Conservation (phyloP, 2,329 filamentous ascomycete species). For the Colletotrichum spinosum region DNA sequence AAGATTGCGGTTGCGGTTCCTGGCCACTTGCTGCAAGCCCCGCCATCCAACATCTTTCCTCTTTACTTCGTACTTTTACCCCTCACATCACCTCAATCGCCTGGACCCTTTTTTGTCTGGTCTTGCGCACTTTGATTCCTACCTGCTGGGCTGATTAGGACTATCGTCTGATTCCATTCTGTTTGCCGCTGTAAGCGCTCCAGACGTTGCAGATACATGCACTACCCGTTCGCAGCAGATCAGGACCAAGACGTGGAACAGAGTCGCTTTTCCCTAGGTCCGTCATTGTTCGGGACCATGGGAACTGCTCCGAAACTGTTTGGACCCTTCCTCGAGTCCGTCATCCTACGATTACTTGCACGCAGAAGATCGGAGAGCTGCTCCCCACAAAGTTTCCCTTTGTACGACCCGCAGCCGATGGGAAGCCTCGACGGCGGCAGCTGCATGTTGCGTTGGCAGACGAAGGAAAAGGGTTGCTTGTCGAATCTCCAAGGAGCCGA, state of each 20-base stretch:
- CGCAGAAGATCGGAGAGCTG: constrained; percentile 23
- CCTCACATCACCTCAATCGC: constrained; percentile 16
- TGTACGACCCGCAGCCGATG: constrained; percentile 34
- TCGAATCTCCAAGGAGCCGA: constrained; percentile 19
- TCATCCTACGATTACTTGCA: constrained; percentile 31
- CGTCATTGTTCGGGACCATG: too few relatives aligned
- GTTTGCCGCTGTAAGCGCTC: constrained; percentile 13
- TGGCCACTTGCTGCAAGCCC: constrained; percentile 27
- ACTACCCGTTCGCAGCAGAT: too few relatives aligned
- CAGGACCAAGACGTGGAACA: too few relatives aligned
- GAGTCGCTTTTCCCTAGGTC: too few relatives aligned
- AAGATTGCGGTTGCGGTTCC: not conserved
- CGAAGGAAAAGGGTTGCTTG: constrained; percentile 25
- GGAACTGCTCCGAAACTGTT: too few relatives aligned
- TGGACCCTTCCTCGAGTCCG: constrained; percentile 17
- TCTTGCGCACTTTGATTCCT: not conserved
- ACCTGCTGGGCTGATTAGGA: not conserved
- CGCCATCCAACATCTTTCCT: constrained; percentile 33
- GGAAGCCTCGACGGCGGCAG: constrained; percentile 27
- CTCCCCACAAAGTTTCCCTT: constrained; percentile 34
- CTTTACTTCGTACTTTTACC: constrained; percentile 34
- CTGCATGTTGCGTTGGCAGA: constrained; percentile 40
- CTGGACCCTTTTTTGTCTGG: not conserved
- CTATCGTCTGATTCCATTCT: not conserved
- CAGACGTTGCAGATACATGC: not conserved